Base-by-base conservation (phyloP, 768 basidiomycete genomes). In the Xanthoconium purpureum region DNA sequence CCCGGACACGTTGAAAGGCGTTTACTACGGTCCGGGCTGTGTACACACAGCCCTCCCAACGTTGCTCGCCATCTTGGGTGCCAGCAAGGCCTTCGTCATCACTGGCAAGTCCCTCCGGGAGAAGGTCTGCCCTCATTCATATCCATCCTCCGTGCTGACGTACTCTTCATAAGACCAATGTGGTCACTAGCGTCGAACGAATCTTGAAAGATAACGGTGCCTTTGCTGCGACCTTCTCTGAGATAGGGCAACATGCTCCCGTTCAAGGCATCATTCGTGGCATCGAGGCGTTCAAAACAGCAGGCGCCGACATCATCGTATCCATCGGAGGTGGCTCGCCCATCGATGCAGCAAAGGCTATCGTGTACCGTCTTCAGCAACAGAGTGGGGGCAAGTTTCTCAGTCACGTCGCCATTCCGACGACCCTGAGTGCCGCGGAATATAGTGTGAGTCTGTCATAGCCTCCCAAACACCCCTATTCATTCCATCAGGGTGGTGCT, bases 281-380 rank as follows among this genome's bases (percentile, higher is more conserved):
- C 30, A 74, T 84, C 53, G 73, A 81, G 57, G 66, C 73, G 2
- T 83, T 87, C 73, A 80, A 76, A 44, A 77, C 82, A 11, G 71
- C 78, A 24, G 77, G 77, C 12, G 87, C 87, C 56, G 84, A 91
- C 65, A 77, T 85, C 20, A 82, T 91, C 60, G 80, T 93, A 38
- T 75, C 87, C 29, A 77, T 91, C 42, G 91, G 91, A 3, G 90
- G 91, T 24, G 91, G 90, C 47, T 91, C 89, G 1, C 88, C 89
- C 13, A 77, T 91, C 55, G 91, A 91, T 67, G 88, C 86, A 2
- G 74, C 87, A 20, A 92, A 93, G 66, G 84, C 84, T 0, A 86
- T 91, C 30, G 66, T 87, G 9, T 85, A 84, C 67, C 78, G 81
- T 49, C 72, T 84, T 33, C 83, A 87, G 60, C 71, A 84, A 56